phyloP scores from a whole-genome alignment of 352 stramenopile species.

The Thraustochytrium striatum region DNA sequence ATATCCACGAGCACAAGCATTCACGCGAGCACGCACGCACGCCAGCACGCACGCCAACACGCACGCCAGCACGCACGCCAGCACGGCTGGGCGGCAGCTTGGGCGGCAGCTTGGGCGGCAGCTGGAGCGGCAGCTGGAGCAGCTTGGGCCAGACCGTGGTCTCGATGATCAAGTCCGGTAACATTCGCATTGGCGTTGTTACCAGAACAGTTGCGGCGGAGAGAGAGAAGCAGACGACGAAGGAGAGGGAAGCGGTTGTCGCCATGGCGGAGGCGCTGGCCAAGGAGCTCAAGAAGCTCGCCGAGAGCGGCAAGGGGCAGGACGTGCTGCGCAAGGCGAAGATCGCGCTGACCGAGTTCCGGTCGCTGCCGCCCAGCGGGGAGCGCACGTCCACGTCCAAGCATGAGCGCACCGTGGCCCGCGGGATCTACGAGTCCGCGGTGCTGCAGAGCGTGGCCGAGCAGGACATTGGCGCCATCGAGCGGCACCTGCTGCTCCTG shows the following conservation, averaged over 20 bases:
- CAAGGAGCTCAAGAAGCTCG: conserved; percentile 40
- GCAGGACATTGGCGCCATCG: conserved; percentile 74
- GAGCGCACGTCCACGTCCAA: conserved; percentile 60
- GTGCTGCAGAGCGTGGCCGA: conserved; percentile 75
- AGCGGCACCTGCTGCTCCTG: conserved; percentile 79
- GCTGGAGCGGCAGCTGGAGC: no score
- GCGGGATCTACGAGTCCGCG: conserved; percentile 78
- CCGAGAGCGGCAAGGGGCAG: conserved; percentile 36
- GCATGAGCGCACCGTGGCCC: conserved; percentile 68
- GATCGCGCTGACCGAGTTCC: conserved; percentile 74
- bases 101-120: no score
- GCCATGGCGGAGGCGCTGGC: conserved; percentile 40
- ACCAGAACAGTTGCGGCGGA: no score
- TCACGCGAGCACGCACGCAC: no score
- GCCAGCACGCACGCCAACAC: no score
- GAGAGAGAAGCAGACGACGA: background rate
- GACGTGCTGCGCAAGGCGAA: conserved; percentile 58
- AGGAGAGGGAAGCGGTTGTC: no score
- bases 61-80: no score
- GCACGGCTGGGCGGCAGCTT: no score
- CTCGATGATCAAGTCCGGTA: no score
- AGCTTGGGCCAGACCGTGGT: no score
- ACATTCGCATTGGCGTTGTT: no score
- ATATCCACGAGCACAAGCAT: no score
- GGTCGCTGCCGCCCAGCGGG: conserved; percentile 70